Conservation (phyloP, 805 yeast species). For the Ogataea kodamae region DNA sequence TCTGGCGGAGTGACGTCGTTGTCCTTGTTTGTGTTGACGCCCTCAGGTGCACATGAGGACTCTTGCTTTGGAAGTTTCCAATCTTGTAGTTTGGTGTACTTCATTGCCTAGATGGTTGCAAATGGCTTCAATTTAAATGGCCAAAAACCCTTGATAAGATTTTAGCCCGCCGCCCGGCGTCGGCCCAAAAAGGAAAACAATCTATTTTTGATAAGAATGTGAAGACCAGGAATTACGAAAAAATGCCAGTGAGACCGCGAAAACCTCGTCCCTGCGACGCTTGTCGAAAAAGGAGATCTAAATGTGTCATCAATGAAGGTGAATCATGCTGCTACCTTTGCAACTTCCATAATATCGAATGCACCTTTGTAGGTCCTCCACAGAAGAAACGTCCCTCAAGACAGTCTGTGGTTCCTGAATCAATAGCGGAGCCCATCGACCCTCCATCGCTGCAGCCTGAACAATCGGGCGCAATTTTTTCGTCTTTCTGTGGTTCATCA, state of each 20-base stretch:
- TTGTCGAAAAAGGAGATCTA: constrained; percentile 18
- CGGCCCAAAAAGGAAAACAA: constrained; percentile 1
- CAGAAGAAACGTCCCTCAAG: constrained; percentile 17
- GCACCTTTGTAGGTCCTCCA: constrained; percentile 18
- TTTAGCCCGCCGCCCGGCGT: constrained; percentile 3
- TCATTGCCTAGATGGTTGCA: constrained; percentile 3
- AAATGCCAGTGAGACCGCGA: neutral
- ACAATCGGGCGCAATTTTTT: no score
- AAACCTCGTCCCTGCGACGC: constrained; percentile 17
- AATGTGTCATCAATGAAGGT: constrained; percentile 15
- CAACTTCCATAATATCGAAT: constrained; percentile 15
- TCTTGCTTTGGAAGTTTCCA: constrained; percentile 18
- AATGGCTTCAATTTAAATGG: constrained; percentile 6
- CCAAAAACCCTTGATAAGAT: neutral
- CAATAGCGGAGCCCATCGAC: neutral
- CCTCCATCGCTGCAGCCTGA: neutral
- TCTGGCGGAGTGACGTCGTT: constrained; percentile 24
- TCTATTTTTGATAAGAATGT: constrained; percentile 1
- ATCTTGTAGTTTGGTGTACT: constrained; percentile 6
- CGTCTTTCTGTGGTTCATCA: constrained; percentile 11
- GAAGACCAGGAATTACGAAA: neutral
- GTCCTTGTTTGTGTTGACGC: constrained; percentile 17
- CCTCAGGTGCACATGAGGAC: constrained; percentile 21
- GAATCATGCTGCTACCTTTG: constrained; percentile 14
- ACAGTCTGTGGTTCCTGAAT: neutral